phyloP scores from a whole-genome alignment of 345 rosid genomes.

The Eucalyptus urophylla region DNA sequence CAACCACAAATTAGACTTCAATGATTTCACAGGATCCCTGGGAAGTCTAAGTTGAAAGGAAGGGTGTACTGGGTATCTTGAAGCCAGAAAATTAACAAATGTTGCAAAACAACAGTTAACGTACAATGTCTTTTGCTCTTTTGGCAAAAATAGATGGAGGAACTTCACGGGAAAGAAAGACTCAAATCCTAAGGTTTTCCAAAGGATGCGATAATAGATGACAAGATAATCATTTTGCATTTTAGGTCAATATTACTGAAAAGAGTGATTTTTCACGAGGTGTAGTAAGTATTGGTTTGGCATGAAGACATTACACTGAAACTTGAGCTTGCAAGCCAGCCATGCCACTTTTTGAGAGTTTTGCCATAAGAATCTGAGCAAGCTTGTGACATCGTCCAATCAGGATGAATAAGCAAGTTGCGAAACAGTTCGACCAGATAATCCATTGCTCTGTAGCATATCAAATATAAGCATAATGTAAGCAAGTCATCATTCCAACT shows the following conservation, averaged over 20 bases:
- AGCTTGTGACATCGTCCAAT: slow-evolving; percentile 90
- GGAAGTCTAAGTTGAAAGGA: background rate
- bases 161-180: background rate
- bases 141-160: background rate
- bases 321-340: slow-evolving; percentile 95
- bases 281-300: background rate
- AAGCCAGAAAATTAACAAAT: background rate
- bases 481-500: background rate
- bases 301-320: slow-evolving; percentile 39
- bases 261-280: background rate
- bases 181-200: background rate
- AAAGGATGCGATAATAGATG: background rate
- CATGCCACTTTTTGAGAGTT: slow-evolving; percentile 85
- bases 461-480: background rate
- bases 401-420: slow-evolving; percentile 66
- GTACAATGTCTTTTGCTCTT: background rate
- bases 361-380: slow-evolving; percentile 77
- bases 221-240: background rate
- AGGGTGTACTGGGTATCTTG: background rate
- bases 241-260: background rate
- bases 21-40: background rate
- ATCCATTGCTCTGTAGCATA: slow-evolving; percentile 78
- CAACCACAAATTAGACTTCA: background rate
- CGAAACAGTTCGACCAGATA: slow-evolving; percentile 85
- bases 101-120: background rate